Evolutionary conservation across 805 yeast species (phyloP).

Genomic region (Saccharomycopsis guyanensis): DNA sequence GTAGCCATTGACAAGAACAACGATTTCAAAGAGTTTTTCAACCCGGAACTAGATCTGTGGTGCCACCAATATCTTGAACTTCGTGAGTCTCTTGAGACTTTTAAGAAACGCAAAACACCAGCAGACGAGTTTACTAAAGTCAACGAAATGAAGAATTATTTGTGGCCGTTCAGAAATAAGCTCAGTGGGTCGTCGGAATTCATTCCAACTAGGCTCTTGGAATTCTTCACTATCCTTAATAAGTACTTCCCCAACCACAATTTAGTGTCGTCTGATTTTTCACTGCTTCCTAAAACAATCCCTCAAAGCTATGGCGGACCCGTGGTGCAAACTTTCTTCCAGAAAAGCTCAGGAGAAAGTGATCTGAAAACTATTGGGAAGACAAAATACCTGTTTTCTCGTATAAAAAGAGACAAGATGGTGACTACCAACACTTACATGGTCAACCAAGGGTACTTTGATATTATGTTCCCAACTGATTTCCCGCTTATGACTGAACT

Average conservation of each 20-base stretch:
- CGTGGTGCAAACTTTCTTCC: slow-evolving; percentile 21
- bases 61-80: slow-evolving; percentile 47
- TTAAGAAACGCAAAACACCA: slow-evolving; percentile 43
- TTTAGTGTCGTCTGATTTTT: slow-evolving; percentile 66
- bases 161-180: slow-evolving; percentile 60
- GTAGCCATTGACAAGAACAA: slow-evolving; percentile 67
- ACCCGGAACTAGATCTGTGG: slow-evolving; percentile 52
- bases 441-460: slow-evolving; percentile 82
- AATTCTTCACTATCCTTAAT: slow-evolving; percentile 56
- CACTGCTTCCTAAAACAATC: slow-evolving; percentile 31
- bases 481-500: slow-evolving; percentile 54
- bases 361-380: neutral
- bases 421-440: slow-evolving; percentile 65
- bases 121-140: slow-evolving; percentile 40
- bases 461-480: slow-evolving; percentile 81
- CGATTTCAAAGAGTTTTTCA: slow-evolving; percentile 67
- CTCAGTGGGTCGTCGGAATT: slow-evolving; percentile 61
- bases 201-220: slow-evolving; percentile 68
- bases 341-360: neutral
- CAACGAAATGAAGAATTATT: slow-evolving; percentile 38
- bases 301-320: slow-evolving; percentile 21
- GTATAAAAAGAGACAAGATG: slow-evolving; percentile 41
- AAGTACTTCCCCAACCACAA: slow-evolving; percentile 69
- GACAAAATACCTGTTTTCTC: slow-evolving; percentile 9
- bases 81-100: slow-evolving; percentile 36